Base-by-base conservation (phyloP, 352 stramenopile species). In the Globisporangium cylindrosporum region DNA sequence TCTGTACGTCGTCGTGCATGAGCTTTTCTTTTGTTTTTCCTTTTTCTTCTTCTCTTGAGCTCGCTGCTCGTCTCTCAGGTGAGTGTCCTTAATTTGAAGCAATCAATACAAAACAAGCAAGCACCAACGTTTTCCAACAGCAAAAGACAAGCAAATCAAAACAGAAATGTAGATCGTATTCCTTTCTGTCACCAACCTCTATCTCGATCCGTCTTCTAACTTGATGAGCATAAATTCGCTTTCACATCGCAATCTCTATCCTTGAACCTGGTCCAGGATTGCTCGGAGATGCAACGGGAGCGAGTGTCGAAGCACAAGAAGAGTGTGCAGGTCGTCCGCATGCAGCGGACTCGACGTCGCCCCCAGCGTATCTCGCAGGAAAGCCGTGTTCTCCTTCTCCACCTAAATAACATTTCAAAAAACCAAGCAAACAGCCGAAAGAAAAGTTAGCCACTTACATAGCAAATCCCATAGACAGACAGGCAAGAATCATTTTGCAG, bases 251-350 rank as follows among this genome's bases (percentile, higher is more conserved):
- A 25, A 25, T 22, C 20, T 34, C 34, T 59, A 61, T 29, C 15
- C 25, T 5, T 61, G 22, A 15, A 59, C 34, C n/a, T 77, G 59
- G 24, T 81, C 76, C 20, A 89, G 54, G n/a, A 85, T 49, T 14
- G 67, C 62, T 27, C 73, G 73, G 32, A 89, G 38, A 59, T 79
- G 71, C 55, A 86, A 57, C 14, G 74, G 74, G 24, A 92, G 48
- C 9, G 77, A 84, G 32, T 84, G 76, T 4, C 75, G 82, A 29
- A 92, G 68, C 66, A 80, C 56, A 12, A 92, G 53, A 18, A 90
- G 61, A 25, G 79, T 84, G 70, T 94, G 80, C 32, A 94, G 73
- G 62, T 94, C 82, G 61, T 86, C 78, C 3, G 75, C 77, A 69
- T 92, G 82, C 41, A 92, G 67, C 6, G 61, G 51, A 64, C 84